Evolutionary conservation across 1,139 yeast species (phyloP).

Genomic region (Kluyveromyces sp.): DNA sequence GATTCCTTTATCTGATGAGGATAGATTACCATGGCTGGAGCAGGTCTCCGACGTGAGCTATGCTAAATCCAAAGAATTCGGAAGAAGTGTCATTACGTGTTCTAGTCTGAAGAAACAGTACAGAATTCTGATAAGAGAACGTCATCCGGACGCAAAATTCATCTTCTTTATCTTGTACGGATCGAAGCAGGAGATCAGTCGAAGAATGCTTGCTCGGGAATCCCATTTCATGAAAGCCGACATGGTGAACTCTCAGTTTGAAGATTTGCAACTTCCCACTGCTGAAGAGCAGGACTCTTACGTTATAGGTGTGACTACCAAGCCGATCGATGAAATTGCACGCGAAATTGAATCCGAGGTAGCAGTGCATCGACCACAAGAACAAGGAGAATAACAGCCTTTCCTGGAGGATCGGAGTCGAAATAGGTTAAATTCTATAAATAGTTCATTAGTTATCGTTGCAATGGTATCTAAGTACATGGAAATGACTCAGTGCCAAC

Average conservation of each 20-base stretch:
- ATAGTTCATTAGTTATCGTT: background rate
- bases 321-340: background rate
- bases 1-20: slow-evolving; percentile 76
- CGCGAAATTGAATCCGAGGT: background rate
- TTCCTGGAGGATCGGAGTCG: too few relatives aligned
- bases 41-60: slow-evolving; percentile 41
- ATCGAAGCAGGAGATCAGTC: slow-evolving; percentile 49
- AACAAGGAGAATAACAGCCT: too few relatives aligned
- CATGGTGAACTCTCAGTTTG: slow-evolving; percentile 76
- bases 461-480: too few relatives aligned
- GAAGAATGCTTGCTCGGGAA: slow-evolving; percentile 53
- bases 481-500: too few relatives aligned
- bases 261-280: slow-evolving; percentile 63
- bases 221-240: slow-evolving; percentile 82
- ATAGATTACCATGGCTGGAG: slow-evolving; percentile 84
- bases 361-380: too few relatives aligned
- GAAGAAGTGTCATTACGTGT: slow-evolving; percentile 60
- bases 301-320: background rate
- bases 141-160: slow-evolving; percentile 38
- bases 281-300: slow-evolving; percentile 31
- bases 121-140: slow-evolving; percentile 48
- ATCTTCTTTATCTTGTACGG: slow-evolving; percentile 64
- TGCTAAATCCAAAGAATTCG: slow-evolving; percentile 32
- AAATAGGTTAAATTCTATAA: background rate
- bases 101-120: slow-evolving; percentile 73